Base-by-base conservation (phyloP, 768 basidiomycete species). In the Kockovaella imperatae region DNA sequence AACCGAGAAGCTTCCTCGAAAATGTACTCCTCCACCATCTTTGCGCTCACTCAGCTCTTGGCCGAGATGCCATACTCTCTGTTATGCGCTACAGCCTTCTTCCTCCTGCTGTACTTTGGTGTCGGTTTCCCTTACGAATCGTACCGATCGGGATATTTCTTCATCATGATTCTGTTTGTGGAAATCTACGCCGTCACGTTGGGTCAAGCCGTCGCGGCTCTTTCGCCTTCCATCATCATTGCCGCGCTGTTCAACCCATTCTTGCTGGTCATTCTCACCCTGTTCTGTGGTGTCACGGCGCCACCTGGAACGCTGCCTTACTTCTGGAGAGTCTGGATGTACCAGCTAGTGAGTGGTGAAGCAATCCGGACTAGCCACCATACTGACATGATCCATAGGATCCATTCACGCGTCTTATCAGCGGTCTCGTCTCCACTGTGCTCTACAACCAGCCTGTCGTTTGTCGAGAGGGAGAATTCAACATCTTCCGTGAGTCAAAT, bases 21-120 rank as follows among this genome's bases (percentile, higher is more conserved):
- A 51, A 89, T 90, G 62, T 90, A 90, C 71, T 84, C 83, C 0
- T 82, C 86, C 0, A 82, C 81, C 49, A 85, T 87, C 18, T 91
- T 91, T 64, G 84, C 87, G 25, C 77, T 86, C 28, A 80, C 82
- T 2, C 88, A 90, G 63, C 75, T 90, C 21, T 64, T 86, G 13
- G 82, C 86, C 35, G 87, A 93, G 69, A 77, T 85, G 47, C 88
- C 57, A 14, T 61, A 65, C 45, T 65, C 66, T 14, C 64, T 84
- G 26, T 60, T 85, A 13, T 87, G 85, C 56, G 82, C 78, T 10
- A 60, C 80, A 42, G 75, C 82, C 0, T 90, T 88, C 72, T 91
- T 83, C 84, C 78, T 85, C 50, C 48, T 67, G 18, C 32, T 62
- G 45, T 60, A 50, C 20, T 69, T 75, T 48, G 60, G 60, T 23